These are phyloP conservation scores for Paracoccidioides lutzii DNA, from an alignment of 2,329 filamentous ascomycete species.

Conservation along the genomic window DNA sequence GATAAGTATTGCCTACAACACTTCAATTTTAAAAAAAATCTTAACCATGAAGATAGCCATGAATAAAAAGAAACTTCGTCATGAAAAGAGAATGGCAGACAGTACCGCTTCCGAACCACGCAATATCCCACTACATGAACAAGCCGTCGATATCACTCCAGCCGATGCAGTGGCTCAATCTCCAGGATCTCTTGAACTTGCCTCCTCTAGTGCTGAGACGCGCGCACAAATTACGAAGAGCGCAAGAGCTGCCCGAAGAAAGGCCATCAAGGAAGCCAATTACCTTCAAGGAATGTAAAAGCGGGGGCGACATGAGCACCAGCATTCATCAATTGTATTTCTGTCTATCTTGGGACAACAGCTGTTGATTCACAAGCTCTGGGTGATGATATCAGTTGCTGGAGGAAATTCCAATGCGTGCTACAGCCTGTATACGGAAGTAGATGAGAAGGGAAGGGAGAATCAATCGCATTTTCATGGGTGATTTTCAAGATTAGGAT, in stretches of 20 bases:
- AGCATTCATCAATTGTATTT: background rate
- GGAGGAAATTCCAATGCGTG: no score
- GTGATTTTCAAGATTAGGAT: no score
- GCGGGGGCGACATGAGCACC: background rate
- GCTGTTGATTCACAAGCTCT: no score
- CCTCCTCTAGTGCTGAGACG: constrained; percentile 25
- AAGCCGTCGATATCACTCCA: constrained; percentile 33
- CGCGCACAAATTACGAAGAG: constrained; percentile 33
- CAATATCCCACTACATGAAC: constrained; percentile 34
- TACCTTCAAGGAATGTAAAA: constrained; percentile 35
- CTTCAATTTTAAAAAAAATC: background rate
- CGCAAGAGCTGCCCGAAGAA: constrained; percentile 32
- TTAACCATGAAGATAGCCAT: constrained; percentile 20
- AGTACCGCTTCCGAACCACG: constrained; percentile 26
- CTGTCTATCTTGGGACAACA: background rate
- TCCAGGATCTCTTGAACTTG: constrained; percentile 20
- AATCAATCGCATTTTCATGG: no score
- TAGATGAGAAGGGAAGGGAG: no score
- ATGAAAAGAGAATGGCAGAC: constrained; percentile 36
- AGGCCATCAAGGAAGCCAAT: constrained; percentile 35
- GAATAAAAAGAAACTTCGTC: constrained; percentile 36
- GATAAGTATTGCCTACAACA: background rate
- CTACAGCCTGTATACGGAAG: no score
- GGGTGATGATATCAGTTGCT: no score
- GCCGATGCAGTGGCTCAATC: constrained; percentile 16